Base-by-base conservation (phyloP, 2,329 filamentous ascomycete species). In the Chrysosporium keratinophilum region DNA sequence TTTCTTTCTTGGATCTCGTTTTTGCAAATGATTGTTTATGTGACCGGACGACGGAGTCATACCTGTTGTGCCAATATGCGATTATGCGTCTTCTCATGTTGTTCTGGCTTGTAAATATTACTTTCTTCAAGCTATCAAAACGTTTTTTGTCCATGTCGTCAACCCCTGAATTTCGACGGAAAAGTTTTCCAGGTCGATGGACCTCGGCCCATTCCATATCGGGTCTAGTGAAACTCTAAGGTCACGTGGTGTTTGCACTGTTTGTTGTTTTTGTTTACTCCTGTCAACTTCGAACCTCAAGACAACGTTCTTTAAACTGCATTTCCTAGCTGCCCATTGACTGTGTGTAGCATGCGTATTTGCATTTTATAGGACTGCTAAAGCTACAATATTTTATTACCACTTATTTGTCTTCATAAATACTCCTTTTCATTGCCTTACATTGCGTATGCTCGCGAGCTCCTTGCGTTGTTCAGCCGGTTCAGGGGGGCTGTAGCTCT, bases 261-360 rank as follows among this genome's bases (percentile, higher is more conserved):
- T 52, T 52, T 52, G 50, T 3, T 52, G 31, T 45, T 52, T 23
- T 15, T 46, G 42, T 52, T 52, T 52, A 39, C 39, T 31, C 33
- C 10, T 40, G 35, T 7, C 2, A 15, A 34, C 23, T 7, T 28
- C 23, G 7, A 28, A 28, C 23, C 23, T 28, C 23, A 28, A 7
- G 7, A 3, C 3, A 28, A 28, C 23, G 23, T 7, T 28, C 37
- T 14, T 14, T 10, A 12, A 12, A 17, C 37, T 14, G 12, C 37
- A 14, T 40, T 17, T 40, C 37, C 37, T 14, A 40, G 37, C 37
- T 40, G 37, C 37, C 4, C 15, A 40, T 40, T 40, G 15, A 28
- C 23, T 4, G 23, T 28, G 5, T 10, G n/a, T 1, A 28, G 19
- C 15, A 48, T 49, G 34, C 17, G 45, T 52, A 52, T 40, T 42